phyloP scores from a whole-genome alignment of 352 stramenopile genomes.

The Phytophthora tubulina region DNA sequence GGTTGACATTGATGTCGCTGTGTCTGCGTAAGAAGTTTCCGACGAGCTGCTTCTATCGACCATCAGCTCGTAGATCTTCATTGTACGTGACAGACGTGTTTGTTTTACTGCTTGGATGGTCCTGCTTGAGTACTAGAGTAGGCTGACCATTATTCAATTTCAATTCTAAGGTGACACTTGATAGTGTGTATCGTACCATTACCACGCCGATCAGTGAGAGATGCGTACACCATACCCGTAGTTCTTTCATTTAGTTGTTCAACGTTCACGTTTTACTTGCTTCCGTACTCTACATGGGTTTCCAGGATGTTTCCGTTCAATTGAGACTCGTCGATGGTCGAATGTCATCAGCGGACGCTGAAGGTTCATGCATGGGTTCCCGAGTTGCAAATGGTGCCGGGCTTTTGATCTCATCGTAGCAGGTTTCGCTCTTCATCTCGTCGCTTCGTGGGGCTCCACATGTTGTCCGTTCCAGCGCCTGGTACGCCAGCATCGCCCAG shows the following conservation, averaged over 20 bases:
- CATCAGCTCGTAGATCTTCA: not conserved
- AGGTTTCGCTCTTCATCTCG: constrained; percentile 16
- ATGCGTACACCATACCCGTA: not conserved
- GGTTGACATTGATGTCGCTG: constrained; percentile 32
- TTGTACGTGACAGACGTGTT: not conserved
- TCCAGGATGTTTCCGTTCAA: not conserved
- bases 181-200: no score
- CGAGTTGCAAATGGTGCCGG: constrained; percentile 6
- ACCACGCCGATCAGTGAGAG: not conserved
- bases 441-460: constrained; percentile 11
- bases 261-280: not conserved
- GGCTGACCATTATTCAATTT: not conserved
- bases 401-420: constrained; percentile 16
- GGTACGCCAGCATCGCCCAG: constrained; percentile 74
- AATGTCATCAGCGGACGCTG: constrained; percentile 16
- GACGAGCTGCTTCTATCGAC: not conserved
- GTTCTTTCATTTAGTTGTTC: constrained; percentile 6
- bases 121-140: not conserved
- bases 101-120: not conserved
- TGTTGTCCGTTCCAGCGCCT: constrained; percentile 64
- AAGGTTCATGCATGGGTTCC: constrained; percentile 35
- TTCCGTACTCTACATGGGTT: not conserved
- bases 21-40: constrained; percentile 17
- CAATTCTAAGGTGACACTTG: not conserved
- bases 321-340: constrained; percentile 2